Evolutionary conservation across 768 basidiomycete genomes (phyloP), one percentile per base, ranked within the genome.

Genomic region (Podaxis sp.): DNA sequence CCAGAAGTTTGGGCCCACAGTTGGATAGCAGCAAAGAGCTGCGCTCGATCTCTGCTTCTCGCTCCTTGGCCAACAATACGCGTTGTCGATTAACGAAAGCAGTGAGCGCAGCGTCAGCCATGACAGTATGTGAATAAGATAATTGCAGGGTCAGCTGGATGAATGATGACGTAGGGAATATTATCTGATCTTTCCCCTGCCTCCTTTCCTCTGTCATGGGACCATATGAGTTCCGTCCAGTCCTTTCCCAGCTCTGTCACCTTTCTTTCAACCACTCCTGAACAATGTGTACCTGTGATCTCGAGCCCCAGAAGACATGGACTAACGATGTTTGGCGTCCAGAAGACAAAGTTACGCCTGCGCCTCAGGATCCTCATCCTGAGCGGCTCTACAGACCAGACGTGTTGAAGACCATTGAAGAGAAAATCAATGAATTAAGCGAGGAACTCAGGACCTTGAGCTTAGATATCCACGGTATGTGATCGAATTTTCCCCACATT

Each of bases 11-110:
- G 0, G 89, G 88, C 1, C 89, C 84, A 69, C 93, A 94, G 61
- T 93, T 92, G 8, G 91, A 88, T 19, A 95, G 79, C 37, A 96
- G 76, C 51, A 97, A 78, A 7, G 90, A 85, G 13, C 83, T 90
- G 41, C 91, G 83, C 63, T 90, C 87, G 65, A 94, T 84, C 68
- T 98, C 96, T n/a, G 91, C 90, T 47, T 86, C 81, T 29, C 91
- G 85, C 75, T 98, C 96, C 61, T 75, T 77, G 11, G 80, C 67
- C 4, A 97, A 80, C 17, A 98, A 82, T 3, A 76, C 64, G 22
- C 85, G 79, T 51, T 95, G 91, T 17, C 87, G 81, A 17, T 81
- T 74, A 54, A 95, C 80, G 75, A 94, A 96, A 1, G 77, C 76
- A 7, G 72, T 72, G 12, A 90, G 68, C 40, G 77, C 74, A 15